Base-by-base conservation (phyloP, 2,329 filamentous ascomycete species). In the Sphaerulina populicola region DNA sequence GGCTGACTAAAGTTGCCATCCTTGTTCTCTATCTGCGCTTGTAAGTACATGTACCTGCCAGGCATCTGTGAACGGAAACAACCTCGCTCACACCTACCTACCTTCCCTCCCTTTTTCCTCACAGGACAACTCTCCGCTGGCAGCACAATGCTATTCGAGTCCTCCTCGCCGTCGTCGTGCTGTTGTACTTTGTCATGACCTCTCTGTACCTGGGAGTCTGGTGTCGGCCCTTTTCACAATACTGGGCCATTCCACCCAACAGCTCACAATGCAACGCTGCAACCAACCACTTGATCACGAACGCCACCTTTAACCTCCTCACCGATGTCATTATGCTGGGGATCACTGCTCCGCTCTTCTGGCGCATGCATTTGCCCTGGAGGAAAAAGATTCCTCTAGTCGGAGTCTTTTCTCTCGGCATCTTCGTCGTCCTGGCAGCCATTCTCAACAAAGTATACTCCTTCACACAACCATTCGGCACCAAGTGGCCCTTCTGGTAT, bases 381-480 rank as follows among this genome's bases (percentile, higher is more conserved):
- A 41, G 50, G 52, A 73, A 77, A 50, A 83, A 82, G 60, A 44
- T 76, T 0, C 71, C 78, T 0, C 67, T 83, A 0, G 71, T 76
- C 41, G 70, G 68, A 29, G 72, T 83, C 29, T 82, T 83, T 62
- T 69, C 73, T 2, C 69, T 83, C 2, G 80, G 80, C 1, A 60
- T 76, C 3, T 76, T 79, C 53, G 67, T 76, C 59, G 78, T 83
- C 45, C 66, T 82, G 11, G 76, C 77, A 14, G 77, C 79, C 9
- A 72, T 77, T 5, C 67, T 83, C 12, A 82, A 81, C 67, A 80
- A 81, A 53, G 78, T 79, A 60, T 81, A 80, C 66, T 79, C 77
- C 40, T 81, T 83, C 53, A 73, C 68, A 12, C 66, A 78, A 15
- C 77, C 77, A 0, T 81, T 79, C 61, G 77, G 76, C 2, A 68